Evolutionary conservation across 2,329 filamentous ascomycete genomes (phyloP).

Genomic region (Boeremia exigua): DNA sequence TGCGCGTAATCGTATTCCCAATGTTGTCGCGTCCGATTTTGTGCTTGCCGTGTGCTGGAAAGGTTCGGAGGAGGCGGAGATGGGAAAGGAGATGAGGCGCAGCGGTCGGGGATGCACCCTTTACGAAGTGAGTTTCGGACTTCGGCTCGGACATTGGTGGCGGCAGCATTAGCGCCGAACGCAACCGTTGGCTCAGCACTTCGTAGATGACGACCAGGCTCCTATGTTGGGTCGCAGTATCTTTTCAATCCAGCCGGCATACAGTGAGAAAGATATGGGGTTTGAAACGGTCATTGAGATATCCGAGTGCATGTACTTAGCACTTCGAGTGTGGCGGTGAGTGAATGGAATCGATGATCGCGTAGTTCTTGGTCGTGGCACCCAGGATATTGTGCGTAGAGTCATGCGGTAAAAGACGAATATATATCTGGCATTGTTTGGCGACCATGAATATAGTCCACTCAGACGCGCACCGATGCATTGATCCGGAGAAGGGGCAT

Average conservation of each 20-base stretch:
- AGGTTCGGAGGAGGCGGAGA: conserved; percentile 22
- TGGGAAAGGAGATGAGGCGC: conserved; percentile 17
- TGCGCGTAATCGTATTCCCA: background rate
- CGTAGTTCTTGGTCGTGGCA: too few species aligned
- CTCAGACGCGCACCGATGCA: too few species aligned
- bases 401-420: too few species aligned
- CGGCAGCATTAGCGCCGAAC: background rate
- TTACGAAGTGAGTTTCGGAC: conserved; percentile 5
- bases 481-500: too few species aligned
- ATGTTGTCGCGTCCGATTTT: background rate
- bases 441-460: too few species aligned
- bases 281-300: background rate
- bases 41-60: background rate
- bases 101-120: conserved; percentile 3
- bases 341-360: too few species aligned
- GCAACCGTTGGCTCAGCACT: background rate
- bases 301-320: too few species aligned
- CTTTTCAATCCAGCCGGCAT: background rate
- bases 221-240: background rate
- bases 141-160: conserved; percentile 14
- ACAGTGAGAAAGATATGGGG: background rate
- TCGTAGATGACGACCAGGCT: background rate
- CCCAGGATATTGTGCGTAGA: too few species aligned
- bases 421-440: too few species aligned
- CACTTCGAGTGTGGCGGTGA: too few species aligned